These are phyloP conservation scores for Paxillus ammoniavirescens DNA, from an alignment of 768 basidiomycete species.

Conservation along the genomic window DNA sequence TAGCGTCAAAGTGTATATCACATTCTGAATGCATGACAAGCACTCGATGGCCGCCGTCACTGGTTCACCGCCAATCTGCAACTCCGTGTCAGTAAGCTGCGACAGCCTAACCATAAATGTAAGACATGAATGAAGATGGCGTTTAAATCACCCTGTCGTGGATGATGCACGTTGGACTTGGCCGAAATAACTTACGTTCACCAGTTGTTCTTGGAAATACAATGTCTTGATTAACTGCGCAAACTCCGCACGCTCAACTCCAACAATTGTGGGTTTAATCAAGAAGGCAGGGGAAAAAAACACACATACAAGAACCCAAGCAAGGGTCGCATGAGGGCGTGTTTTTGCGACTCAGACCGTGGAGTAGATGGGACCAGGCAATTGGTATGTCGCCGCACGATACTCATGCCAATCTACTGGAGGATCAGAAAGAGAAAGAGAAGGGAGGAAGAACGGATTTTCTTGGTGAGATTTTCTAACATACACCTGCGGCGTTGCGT, in stretches of 20 bases:
- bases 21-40: too few relatives aligned
- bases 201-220: neutral
- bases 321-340: neutral
- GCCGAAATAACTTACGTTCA: neutral
- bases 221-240: neutral
- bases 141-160: neutral
- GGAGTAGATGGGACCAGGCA: neutral
- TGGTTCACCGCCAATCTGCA: too few relatives aligned
- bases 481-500: neutral
- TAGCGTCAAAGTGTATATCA: too few relatives aligned
- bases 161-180: neutral
- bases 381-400: neutral
- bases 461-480: conserved; percentile 6
- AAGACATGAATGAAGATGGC: too few relatives aligned
- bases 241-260: neutral
- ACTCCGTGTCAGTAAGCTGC: too few relatives aligned
- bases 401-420: conserved; percentile 2
- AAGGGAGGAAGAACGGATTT: neutral
- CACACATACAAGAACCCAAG: neutral
- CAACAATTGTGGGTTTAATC: neutral
- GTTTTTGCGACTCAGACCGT: neutral
- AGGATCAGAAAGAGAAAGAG: conserved; percentile 12
- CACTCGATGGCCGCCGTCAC: too few relatives aligned
- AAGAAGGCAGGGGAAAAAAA: neutral
- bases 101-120: too few relatives aligned